These are phyloP conservation scores for Volvox africanus DNA, from an alignment of 139 green algal genomes.

Conservation along the genomic window DNA sequence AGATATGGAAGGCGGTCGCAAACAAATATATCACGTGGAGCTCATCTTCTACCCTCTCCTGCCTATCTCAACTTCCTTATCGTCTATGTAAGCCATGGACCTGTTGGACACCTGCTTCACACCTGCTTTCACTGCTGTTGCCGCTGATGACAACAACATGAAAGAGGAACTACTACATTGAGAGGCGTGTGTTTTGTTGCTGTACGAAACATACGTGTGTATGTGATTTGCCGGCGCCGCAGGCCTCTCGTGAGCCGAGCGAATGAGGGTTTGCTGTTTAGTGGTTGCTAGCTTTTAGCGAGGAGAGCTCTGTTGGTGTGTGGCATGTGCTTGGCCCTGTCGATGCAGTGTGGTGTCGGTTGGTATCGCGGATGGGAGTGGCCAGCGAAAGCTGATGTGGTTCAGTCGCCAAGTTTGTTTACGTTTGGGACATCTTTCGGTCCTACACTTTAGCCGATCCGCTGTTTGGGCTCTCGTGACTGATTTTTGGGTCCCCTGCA, in stretches of 20 bases:
- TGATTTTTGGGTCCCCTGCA: conserved; percentile 29
- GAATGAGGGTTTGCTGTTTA: conserved; percentile 33
- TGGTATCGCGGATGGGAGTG: conserved; percentile 18
- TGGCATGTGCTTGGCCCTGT: neutral
- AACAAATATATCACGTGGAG: neutral
- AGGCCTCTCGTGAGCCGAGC: conserved; percentile 39
- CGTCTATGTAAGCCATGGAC: conserved; percentile 19
- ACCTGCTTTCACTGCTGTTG: neutral
- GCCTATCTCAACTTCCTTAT: neutral
- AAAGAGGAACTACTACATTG: conserved; percentile 9
- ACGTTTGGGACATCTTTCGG: conserved; percentile 30
- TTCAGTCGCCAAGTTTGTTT: conserved; percentile 29
- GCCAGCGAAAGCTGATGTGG: conserved; percentile 33
- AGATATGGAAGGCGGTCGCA: neutral
- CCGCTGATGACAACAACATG: neutral
- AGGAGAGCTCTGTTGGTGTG: conserved; percentile 31
- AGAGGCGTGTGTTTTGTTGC: conserved; percentile 16
- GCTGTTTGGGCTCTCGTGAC: conserved; percentile 27
- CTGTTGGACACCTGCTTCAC: conserved; percentile 19
- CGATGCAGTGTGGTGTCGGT: conserved; percentile 31
- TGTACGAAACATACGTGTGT: conserved; percentile 29
- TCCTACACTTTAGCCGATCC: neutral
- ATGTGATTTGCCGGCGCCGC: conserved; percentile 17
- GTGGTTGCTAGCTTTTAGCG: conserved; percentile 21
- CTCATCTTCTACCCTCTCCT: neutral